A percentile compares a stretch with the other conserved stretches of the same genome.
Evolutionary conservation across 177 flowering plant genomes (phyloP).

Genomic region (Vitis hybrid): DNA sequence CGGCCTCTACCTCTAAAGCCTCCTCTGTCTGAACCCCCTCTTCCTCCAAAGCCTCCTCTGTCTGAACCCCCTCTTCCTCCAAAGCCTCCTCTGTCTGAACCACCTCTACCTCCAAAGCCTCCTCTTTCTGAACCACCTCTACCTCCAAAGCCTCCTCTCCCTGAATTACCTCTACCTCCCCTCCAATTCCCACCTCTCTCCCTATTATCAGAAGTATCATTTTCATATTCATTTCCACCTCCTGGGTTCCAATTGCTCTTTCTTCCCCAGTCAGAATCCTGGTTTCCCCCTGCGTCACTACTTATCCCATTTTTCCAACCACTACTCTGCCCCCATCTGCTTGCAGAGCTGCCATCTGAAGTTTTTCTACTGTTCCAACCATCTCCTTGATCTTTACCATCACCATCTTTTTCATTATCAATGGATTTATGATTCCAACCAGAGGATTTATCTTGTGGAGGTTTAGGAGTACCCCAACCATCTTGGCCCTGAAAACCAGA

Average conservation of each 20-base stretch:
- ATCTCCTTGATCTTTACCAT: constrained; percentile 1
- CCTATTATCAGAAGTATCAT: not conserved
- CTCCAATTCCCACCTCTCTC: not conserved
- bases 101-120: constrained; percentile 29
- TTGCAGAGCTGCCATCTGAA: constrained; percentile 9
- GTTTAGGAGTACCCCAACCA: no score
- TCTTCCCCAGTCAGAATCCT: constrained; percentile 23
- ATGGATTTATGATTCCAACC: no score
- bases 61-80: constrained; percentile 15
- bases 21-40: constrained; percentile 31
- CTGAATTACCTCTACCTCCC: constrained; percentile 1
- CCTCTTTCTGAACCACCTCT: constrained; percentile 13
- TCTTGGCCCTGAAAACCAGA: no score
- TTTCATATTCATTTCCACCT: constrained; percentile 6
- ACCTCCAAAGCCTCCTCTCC: not conserved
- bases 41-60: constrained; percentile 33
- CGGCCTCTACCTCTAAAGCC: constrained; percentile 24
- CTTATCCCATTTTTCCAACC: constrained; percentile 7
- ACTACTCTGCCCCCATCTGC: constrained; percentile 23
- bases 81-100: constrained; percentile 13
- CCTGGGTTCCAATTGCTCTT: constrained; percentile 12
- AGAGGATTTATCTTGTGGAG: no score
- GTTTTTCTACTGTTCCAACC: constrained; percentile 22
- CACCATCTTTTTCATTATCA: no score
- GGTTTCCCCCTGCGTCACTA: constrained; percentile 8